phyloP scores from a whole-genome alignment of 2,329 filamentous ascomycete species.

The Ilyonectria robusta region DNA sequence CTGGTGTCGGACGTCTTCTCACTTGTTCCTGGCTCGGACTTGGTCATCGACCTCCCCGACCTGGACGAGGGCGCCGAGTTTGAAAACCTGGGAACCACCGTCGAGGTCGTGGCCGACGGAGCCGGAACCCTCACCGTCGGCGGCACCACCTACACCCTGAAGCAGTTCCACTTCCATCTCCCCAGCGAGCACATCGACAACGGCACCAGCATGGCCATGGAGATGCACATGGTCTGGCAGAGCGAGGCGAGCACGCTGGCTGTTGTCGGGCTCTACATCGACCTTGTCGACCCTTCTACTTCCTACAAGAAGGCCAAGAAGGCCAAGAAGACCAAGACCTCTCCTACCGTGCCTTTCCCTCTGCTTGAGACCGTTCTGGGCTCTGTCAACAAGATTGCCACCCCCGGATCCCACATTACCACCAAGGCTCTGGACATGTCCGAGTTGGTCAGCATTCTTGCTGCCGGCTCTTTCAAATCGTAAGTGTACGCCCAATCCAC shows the following conservation, averaged over 20 bases:
- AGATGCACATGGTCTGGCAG: conserved; percentile 51
- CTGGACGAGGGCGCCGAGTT: conserved; percentile 57
- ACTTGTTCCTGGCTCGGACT: conserved; percentile 46
- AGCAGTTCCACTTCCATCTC: conserved; percentile 73
- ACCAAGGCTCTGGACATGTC: conserved; percentile 60
- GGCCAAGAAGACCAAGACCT: conserved; percentile 21
- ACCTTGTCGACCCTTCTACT: conserved; percentile 36
- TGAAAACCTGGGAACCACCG: conserved; percentile 66
- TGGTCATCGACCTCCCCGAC: conserved; percentile 55
- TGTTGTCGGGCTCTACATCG: conserved; percentile 48
- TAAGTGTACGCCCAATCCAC: conserved; percentile 33
- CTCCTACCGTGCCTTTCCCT: conserved; percentile 21
- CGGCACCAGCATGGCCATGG: conserved; percentile 49
- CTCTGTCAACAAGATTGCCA: conserved; percentile 54
- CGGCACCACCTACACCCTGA: conserved; percentile 58
- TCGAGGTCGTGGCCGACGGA: conserved; percentile 60
- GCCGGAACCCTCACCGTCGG: conserved; percentile 62
- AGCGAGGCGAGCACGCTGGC: conserved; percentile 42
- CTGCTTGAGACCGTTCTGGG: conserved; percentile 56
- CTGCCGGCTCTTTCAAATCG: conserved; percentile 50
- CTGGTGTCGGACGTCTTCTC: conserved; percentile 53
- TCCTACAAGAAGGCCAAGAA: conserved; percentile 10
- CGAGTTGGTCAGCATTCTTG: conserved; percentile 49
- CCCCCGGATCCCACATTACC: conserved; percentile 55
- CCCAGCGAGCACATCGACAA: conserved; percentile 71